Evolutionary conservation across 192 early-diverging fungal species (phyloP).

Genomic region (Phycomyces blakesleeanus): DNA sequence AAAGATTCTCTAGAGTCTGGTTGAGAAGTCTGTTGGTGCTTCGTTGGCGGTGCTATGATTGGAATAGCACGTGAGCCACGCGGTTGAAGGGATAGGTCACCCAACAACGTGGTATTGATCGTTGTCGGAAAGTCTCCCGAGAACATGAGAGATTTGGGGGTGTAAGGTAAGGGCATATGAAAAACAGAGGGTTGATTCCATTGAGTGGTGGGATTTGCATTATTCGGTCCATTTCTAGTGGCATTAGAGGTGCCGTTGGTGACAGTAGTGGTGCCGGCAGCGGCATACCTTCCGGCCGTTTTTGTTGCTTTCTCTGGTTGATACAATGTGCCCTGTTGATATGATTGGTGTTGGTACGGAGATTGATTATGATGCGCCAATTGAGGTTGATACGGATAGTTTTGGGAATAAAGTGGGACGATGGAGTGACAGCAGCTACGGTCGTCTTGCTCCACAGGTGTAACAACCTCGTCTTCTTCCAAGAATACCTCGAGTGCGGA

Average conservation of each 20-base stretch:
- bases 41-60: conserved; percentile 14
- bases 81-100: conserved; percentile 11
- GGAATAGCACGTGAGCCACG: conserved; percentile 25
- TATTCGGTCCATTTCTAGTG: too few relatives aligned
- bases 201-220: too few relatives aligned
- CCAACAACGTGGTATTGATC: background rate
- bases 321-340: background rate
- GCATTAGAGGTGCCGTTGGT: too few relatives aligned
- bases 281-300: too few relatives aligned
- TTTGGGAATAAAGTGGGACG: too few relatives aligned
- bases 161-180: too few relatives aligned
- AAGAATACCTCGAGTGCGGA: conserved; percentile 27
- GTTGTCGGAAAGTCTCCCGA: conserved; percentile 3
- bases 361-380: too few relatives aligned
- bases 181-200: too few relatives aligned
- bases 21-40: conserved; percentile 1
- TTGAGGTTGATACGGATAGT: too few relatives aligned
- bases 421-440: background rate
- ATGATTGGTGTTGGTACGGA: background rate
- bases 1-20: background rate
- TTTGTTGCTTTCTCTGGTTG: background rate
- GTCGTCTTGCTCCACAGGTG: background rate
- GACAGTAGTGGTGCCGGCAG: too few relatives aligned
- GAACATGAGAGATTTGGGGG: background rate
- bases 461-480: conserved; percentile 19